These are phyloP conservation scores for Trichophyton rubrum DNA, from an alignment of 2,329 filamentous ascomycete species.

Conservation along the genomic window DNA sequence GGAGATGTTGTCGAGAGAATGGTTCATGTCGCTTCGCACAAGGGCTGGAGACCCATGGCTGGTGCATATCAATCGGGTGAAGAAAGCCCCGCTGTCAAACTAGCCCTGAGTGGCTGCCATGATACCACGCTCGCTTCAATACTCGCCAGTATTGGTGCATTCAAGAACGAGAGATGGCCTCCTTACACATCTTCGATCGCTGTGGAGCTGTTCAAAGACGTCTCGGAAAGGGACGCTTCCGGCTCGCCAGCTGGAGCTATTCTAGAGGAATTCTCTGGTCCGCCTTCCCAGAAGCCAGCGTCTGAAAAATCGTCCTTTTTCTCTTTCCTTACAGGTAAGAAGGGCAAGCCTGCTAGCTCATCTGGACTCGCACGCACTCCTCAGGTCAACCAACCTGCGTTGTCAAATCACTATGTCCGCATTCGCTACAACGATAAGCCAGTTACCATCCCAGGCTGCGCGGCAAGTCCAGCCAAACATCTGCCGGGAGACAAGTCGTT, in stretches of 20 bases:
- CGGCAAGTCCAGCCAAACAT: conserved; percentile 59
- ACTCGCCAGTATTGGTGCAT: conserved; percentile 66
- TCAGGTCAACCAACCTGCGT: conserved; percentile 20
- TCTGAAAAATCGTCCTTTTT: conserved; percentile 21
- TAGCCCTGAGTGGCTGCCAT: conserved; percentile 76
- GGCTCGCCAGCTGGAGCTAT: conserved; percentile 11
- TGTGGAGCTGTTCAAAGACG: conserved; percentile 63
- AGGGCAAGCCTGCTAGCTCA: conserved; percentile 12
- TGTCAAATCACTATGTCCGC: conserved; percentile 65
- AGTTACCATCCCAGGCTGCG: conserved; percentile 70
- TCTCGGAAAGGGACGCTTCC: not conserved
- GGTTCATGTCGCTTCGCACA: conserved; percentile 51
- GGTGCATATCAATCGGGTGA: conserved; percentile 38
- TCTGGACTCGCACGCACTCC: conserved; percentile 24
- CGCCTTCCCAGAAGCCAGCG: conserved; percentile 10
- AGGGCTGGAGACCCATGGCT: conserved; percentile 42
- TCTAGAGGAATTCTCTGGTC: conserved; percentile 18
- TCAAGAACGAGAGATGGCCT: conserved; percentile 64
- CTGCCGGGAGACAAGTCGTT: conserved; percentile 75
- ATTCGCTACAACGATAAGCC: conserved; percentile 81
- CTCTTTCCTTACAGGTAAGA: conserved; percentile 17
- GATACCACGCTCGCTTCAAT: conserved; percentile 82
- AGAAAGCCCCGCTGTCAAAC: conserved; percentile 46
- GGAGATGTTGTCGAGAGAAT: conserved; percentile 72
- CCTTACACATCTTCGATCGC: conserved; percentile 89